Conservation (phyloP, 73 alveolate species). For the Tetrahymena malaccensis region DNA sequence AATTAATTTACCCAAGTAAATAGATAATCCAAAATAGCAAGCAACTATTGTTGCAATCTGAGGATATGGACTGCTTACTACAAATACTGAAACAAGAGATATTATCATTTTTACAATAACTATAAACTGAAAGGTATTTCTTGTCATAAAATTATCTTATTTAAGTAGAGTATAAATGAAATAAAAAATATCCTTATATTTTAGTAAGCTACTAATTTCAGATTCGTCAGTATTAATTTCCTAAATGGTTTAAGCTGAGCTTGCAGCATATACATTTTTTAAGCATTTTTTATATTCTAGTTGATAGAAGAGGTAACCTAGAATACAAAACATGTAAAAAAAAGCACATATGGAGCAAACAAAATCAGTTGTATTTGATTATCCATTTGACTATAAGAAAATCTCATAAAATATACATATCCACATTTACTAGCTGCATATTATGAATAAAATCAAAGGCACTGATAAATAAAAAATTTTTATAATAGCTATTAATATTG, state of each 20-base stretch:
- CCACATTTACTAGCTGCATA: neutral
- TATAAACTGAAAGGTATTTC: neutral
- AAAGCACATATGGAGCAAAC: neutral
- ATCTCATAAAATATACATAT: neutral
- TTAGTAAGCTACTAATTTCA: neutral
- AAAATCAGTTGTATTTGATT: neutral
- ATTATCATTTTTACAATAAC: neutral
- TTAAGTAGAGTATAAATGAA: neutral
- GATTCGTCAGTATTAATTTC: neutral
- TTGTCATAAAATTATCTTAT: neutral
- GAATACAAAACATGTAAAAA: neutral
- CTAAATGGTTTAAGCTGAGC: neutral
- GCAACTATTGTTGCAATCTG: neutral
- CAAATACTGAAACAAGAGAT: neutral
- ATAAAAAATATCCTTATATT: neutral
- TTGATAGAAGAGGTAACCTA: neutral
- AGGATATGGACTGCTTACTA: neutral
- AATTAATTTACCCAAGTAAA: neutral
- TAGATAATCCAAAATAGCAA: neutral
- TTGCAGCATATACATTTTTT: neutral
- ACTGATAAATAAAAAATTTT: neutral
- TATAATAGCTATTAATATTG: neutral
- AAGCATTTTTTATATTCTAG: neutral
- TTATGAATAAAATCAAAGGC: neutral
- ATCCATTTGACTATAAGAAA: neutral